Evolutionary conservation across 257 asterid genomes (phyloP).

Genomic region (Solanum virginianum): DNA sequence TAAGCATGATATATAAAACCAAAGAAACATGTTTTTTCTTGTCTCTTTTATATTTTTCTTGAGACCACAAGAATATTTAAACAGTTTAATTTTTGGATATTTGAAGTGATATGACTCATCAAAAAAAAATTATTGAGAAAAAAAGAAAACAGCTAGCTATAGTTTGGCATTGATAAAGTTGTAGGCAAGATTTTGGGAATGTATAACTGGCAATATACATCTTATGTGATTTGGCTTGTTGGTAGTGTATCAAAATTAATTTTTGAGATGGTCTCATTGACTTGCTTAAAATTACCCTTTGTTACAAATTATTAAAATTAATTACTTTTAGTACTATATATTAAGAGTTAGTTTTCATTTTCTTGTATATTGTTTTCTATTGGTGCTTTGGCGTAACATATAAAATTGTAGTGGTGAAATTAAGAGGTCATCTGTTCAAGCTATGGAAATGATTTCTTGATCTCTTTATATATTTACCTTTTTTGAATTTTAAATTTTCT

Average conservation of each 20-base stretch:
- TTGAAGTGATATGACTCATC: slow-evolving; percentile 13
- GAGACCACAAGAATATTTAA: slow-evolving; percentile 6
- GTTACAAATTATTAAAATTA: neutral
- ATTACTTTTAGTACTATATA: neutral
- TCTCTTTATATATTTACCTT: too few species aligned
- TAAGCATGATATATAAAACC: neutral
- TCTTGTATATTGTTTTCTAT: neutral
- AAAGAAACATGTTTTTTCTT: neutral
- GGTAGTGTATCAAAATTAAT: neutral
- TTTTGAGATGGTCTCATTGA: neutral
- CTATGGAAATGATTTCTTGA: rapidly evolving
- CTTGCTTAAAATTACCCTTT: neutral
- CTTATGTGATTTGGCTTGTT: neutral
- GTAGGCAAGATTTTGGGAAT: slow-evolving; percentile 3
- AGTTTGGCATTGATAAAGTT: neutral
- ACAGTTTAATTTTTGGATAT: neutral
- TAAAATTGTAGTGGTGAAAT: neutral
- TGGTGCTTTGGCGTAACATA: neutral
- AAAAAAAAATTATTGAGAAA: neutral
- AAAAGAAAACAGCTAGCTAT: neutral
- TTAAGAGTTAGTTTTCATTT: neutral
- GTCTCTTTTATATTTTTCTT: neutral
- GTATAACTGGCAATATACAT: neutral
- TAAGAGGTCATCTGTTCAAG: neutral
- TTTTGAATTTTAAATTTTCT: too few species aligned